Base-by-base conservation (phyloP, 192 early-diverging fungal genomes). In the Linnemannia elongata region DNA sequence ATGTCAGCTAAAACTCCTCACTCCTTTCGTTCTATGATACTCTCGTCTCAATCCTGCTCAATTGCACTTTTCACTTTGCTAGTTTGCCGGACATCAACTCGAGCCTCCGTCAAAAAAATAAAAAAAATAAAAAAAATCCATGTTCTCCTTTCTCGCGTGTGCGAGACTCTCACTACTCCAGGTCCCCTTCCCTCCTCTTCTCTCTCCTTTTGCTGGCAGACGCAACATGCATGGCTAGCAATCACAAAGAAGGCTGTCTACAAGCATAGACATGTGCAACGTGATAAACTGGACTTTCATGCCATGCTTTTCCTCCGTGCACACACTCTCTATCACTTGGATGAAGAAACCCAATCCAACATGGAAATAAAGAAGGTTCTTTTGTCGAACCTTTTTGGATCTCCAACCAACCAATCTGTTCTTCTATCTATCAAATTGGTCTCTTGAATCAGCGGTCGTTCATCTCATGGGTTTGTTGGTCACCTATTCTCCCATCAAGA, bases 311-410 rank as follows among this genome's bases (percentile, higher is more conserved):
- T 17, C 49, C 17, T 52, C 49, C 17, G 49, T 17, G 2, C 9
- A 45, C 12, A 45, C 44, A 0, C 44, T 45, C 3, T 15, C 44
- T 45, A 45, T 45, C 44, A 45, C 2, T 12, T 45, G 13, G 12
- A 45, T 45, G 44, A 13, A 45, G 12, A 45, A 12, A 45, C 12
- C 12, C 57, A 60, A 60, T 33, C 30, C 33, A n/a, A 30, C 60
- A n/a, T 66, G 60, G 30, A 33, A 66, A 66, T 66, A 66, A 66
- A 66, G 60, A 66, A 66, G 10, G 60, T 66, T 66, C 60, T 30
- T 6, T 15, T 9, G 60, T 27, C n/a, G 17, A 52, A 18, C 6
- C 18, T 20, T 52, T 52, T 52, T 52, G 17, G 44, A 0, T 15
- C 13, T 12, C 17, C 6, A 9, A n/a, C 15, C 22, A 54, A 54